Conservation (phyloP, 768 basidiomycete genomes). For the Lenzites betulinus region DNA sequence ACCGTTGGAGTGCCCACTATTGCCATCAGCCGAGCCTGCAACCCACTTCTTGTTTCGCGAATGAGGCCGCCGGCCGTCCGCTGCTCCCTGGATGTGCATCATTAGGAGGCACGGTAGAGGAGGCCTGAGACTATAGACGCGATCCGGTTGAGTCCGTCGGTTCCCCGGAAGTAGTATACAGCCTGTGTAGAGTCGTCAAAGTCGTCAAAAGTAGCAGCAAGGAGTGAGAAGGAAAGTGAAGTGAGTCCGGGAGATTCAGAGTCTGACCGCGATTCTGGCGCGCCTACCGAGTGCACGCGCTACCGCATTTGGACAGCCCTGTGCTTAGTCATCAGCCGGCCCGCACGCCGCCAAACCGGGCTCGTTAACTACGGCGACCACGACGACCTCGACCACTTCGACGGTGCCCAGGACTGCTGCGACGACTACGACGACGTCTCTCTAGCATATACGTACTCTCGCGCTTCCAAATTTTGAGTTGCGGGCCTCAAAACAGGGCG, state of each 20-base stretch:
- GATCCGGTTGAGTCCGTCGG: background rate
- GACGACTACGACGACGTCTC: background rate
- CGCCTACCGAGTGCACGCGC: too few relatives aligned
- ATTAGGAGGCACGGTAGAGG: background rate
- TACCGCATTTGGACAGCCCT: background rate
- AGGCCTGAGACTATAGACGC: background rate
- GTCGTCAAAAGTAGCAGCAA: background rate
- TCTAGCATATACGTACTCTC: too few relatives aligned
- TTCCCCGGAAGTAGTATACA: too few relatives aligned
- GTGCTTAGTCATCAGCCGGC: conserved; percentile 10
- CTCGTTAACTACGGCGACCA: conserved; percentile 15
- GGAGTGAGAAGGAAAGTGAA: background rate
- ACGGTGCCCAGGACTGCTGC: background rate
- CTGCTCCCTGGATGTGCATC: conserved; percentile 26
- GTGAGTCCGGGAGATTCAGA: too few relatives aligned
- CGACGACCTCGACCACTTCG: conserved; percentile 11
- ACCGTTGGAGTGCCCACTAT: conserved; percentile 44
- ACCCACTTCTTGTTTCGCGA: conserved; percentile 67
- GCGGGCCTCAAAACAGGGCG: too few relatives aligned
- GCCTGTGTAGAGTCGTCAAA: background rate
- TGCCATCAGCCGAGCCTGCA: conserved; percentile 44
- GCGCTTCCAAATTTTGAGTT: too few relatives aligned
- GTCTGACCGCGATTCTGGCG: too few relatives aligned
- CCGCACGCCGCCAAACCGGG: background rate
- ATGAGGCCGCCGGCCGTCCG: conserved; percentile 32